Evolutionary conservation across 1,139 yeast genomes (phyloP), one percentile per base, ranked within the genome.

Genomic region (Geotrichum restrictum): DNA sequence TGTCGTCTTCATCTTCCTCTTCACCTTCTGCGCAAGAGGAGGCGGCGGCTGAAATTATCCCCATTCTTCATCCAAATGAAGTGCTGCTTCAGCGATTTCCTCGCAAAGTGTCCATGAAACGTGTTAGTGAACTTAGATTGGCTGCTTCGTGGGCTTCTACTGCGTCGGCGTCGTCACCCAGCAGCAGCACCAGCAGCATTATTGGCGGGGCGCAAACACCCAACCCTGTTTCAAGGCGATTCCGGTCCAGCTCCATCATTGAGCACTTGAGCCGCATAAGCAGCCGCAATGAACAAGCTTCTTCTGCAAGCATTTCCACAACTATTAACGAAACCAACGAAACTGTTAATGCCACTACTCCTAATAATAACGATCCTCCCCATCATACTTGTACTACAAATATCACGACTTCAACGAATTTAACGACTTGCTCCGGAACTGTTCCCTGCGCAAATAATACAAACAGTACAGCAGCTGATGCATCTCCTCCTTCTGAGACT

Each of bases 61-160:
- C 69, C 32, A 66, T 66, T 21, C 54, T 66, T 33, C 57, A 63
- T 8, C 69, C 69, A 24, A 66, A 66, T 53, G 69, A 66, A 49
- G 54, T 66, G 29, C 60, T 66, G 32, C 56, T 66, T 41, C 69
- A 65, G 54, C 49, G 58, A 45, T 64, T 66, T 49, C 59, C 65
- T 16, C 55, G 55, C 22, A 59, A 59, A 32, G 19, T 46, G 14
- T 56, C 61, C 6, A 43, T 58, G 22, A 52, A 52, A 31, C 47
- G 56, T 16, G 36, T 47, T 11, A 44, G 48, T 29, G 51, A 46
- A 21, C 40, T 43, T 10, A 36, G 48, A 24, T 34, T 45, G 36
- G 41, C 41, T 37, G 45, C 45, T 24, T n/a, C 22, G 11, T 13
- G 22, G 31, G 48, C 40, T 18, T 6, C 41, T 37, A 34, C 38